Evolutionary conservation across 192 early-diverging fungal species (phyloP).

Genomic region (Umbelopsis sp.): DNA sequence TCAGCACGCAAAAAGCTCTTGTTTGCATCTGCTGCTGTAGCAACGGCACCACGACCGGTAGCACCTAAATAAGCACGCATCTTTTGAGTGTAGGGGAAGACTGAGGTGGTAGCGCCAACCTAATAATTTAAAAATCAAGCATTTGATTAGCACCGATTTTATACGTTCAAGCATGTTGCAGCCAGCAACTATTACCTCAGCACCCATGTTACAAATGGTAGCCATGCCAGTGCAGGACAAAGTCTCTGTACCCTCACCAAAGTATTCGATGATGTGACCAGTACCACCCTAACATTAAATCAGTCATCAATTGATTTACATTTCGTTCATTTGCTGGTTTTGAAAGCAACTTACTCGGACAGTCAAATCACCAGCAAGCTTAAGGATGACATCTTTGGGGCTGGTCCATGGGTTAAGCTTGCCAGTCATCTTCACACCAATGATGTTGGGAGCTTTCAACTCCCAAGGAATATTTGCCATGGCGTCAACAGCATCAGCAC

Average conservation of each 20-base stretch:
- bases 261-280: conserved; percentile 96
- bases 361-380: conserved; percentile 72
- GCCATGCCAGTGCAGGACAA: conserved; percentile 99
- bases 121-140: neutral
- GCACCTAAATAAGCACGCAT: conserved; percentile 90
- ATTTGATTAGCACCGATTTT: neutral
- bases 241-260: conserved; percentile 87
- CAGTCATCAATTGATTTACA: conserved; percentile 1
- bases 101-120: conserved; percentile 95
- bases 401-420: conserved; percentile 87
- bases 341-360: conserved; percentile 52
- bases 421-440: conserved; percentile 94
- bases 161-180: neutral
- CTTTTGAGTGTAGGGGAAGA: conserved; percentile 88
- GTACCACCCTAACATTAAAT: conserved; percentile 80
- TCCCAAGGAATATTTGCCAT: conserved; percentile 99
- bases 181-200: conserved; percentile 57
- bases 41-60: conserved; percentile 79
- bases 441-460: conserved; percentile 92
- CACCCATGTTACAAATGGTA: conserved; percentile 99
- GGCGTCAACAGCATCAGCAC: conserved; percentile 98
- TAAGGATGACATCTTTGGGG: conserved; percentile 89
- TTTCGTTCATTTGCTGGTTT: neutral
- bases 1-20: conserved; percentile 71
- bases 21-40: conserved; percentile 69